phyloP scores from a whole-genome alignment of 73 alveolate species.

The Stentor coeruleus region DNA sequence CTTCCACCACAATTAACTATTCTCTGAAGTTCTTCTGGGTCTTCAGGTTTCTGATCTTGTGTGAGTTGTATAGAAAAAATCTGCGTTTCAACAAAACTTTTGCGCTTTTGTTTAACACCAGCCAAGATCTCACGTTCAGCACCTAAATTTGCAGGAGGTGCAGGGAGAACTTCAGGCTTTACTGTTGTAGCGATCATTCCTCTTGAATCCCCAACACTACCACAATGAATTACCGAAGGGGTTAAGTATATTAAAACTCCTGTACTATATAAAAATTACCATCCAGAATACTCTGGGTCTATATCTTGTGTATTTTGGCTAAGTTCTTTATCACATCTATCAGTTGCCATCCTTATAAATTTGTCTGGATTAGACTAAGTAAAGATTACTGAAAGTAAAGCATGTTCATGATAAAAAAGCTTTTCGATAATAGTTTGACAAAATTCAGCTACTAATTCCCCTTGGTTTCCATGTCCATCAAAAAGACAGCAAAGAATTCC shows the following conservation, averaged over 20 bases:
- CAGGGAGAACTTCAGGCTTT: too few species aligned
- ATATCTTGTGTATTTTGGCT: neutral
- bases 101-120: too few species aligned
- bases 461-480: slow-evolving; percentile 23
- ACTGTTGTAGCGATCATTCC: too few species aligned
- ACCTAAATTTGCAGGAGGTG: too few species aligned
- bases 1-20: slow-evolving; percentile 66
- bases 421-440: neutral
- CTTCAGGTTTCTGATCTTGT: slow-evolving; percentile 74
- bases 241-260: too few species aligned
- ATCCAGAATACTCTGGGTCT: neutral
- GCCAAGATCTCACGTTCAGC: too few species aligned
- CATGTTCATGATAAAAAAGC: neutral
- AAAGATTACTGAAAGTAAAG: neutral
- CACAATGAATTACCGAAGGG: too few species aligned
- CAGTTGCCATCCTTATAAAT: neutral
- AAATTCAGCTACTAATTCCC: neutral
- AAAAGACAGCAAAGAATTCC: neutral
- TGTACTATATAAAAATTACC: too few species aligned
- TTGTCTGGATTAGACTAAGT: neutral
- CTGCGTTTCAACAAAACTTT: too few species aligned
- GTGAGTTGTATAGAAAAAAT: too few species aligned
- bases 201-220: too few species aligned
- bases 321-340: slow-evolving; percentile 12
- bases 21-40: slow-evolving; percentile 66